Evolutionary conservation across 1,139 yeast species (phyloP).

Genomic region (Pichia kudriavzevii): DNA sequence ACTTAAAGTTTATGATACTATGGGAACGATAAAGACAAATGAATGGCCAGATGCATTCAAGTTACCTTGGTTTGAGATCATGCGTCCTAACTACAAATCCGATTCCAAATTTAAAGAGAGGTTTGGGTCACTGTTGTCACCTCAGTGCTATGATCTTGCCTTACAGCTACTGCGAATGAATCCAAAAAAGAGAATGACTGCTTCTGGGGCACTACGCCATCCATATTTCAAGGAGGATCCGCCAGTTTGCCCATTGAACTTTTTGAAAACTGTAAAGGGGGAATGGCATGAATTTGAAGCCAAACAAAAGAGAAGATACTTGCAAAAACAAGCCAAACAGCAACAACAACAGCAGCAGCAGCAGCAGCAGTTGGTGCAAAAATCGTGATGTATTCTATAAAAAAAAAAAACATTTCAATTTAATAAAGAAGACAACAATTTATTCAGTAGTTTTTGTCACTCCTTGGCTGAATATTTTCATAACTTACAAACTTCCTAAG

Average conservation of each 20-base stretch:
- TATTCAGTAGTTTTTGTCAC: too few relatives aligned
- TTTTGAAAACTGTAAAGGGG: conserved; percentile 52
- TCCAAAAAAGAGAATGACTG: conserved; percentile 58
- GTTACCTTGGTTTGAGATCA: conserved; percentile 89
- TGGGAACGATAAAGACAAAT: conserved; percentile 80
- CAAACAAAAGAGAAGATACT: conserved; percentile 67
- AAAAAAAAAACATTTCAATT: too few relatives aligned
- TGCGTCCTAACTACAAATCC: conserved; percentile 51
- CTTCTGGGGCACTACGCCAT: conserved; percentile 56
- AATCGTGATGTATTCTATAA: too few relatives aligned
- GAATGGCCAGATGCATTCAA: conserved; percentile 71
- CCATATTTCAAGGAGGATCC: conserved; percentile 70
- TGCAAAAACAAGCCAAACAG: conserved; percentile 35
- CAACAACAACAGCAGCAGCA: conserved; percentile 16
- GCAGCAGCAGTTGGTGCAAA: conserved; percentile 3
- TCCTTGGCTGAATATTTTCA: too few relatives aligned
- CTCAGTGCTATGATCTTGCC: conserved; percentile 61
- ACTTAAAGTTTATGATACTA: conserved; percentile 61
- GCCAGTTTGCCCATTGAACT: conserved; percentile 45
- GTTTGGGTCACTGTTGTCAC: conserved; percentile 40
- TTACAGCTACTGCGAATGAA: conserved; percentile 53
- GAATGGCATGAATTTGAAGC: conserved; percentile 99
- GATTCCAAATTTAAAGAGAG: conserved; percentile 41
- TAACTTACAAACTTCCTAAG: too few relatives aligned
- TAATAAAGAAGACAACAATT: too few relatives aligned